A percentile compares a stretch with the other conserved stretches of the same genome.
Evolutionary conservation across 2,329 filamentous ascomycete species (phyloP).

Genomic region (Leptographium lundbergii): DNA sequence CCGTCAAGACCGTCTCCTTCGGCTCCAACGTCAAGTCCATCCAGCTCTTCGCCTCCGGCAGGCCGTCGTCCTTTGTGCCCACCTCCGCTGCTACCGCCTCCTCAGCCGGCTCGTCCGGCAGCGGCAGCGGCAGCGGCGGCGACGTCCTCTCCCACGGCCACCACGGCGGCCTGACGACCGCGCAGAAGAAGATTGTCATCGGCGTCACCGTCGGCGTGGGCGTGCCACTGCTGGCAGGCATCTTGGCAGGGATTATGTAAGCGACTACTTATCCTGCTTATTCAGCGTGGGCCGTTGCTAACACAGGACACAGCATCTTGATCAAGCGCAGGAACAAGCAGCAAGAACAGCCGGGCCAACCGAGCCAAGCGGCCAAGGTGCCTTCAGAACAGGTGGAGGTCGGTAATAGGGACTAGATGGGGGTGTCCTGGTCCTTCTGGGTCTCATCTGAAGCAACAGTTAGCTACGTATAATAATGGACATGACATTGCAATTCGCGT

Average conservation of each 20-base stretch:
- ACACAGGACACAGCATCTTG: neutral
- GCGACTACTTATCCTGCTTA: neutral
- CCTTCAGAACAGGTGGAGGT: no score
- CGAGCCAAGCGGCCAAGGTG: no score
- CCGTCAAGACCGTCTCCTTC: constrained; percentile 18
- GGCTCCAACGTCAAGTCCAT: neutral
- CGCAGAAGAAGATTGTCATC: constrained; percentile 4
- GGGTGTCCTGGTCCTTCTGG: no score
- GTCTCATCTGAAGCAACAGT: no score
- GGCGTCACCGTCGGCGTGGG: constrained; percentile 5
- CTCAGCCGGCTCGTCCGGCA: constrained; percentile 16
- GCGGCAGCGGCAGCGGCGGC: neutral
- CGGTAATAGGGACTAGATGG: no score
- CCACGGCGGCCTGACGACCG: neutral
- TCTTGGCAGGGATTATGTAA: neutral
- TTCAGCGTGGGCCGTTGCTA: neutral
- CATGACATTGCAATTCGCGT: no score
- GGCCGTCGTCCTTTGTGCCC: constrained; percentile 26
- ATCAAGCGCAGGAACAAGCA: neutral
- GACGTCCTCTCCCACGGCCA: neutral
- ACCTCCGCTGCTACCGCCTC: constrained; percentile 18
- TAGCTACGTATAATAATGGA: no score
- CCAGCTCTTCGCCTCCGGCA: constrained; percentile 23
- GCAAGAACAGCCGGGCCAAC: no score
- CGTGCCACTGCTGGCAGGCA: neutral